Base-by-base conservation (phyloP, 1,284 basidiomycete genomes). In the Pseudozyma hubeiensis region DNA sequence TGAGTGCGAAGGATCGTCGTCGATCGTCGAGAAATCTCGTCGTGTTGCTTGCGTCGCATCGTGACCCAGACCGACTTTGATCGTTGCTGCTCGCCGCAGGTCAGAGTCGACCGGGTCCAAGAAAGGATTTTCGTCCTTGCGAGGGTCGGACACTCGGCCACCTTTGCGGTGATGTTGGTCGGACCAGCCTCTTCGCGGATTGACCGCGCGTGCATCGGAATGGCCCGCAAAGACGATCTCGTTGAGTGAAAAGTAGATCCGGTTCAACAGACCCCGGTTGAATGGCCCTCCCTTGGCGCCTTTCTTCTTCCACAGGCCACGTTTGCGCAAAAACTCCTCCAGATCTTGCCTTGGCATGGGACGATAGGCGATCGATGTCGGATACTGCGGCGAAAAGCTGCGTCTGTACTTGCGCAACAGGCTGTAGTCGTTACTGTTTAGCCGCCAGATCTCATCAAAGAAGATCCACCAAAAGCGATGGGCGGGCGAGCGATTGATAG, bases 401-500 rank as follows among this genome's bases (percentile, higher is more conserved):
- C 57, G 52, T 87, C 87, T 75, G 88, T 84, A 81, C 91, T 92
- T 69, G 89, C 86, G 67, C 90, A 87, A 90, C 89, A 91, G 50
- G 39, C 39, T 34, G 55, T 75, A 75, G 59, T 78, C 69, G 24
- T 40, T 54, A 34, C 48, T 63, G 58, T 81, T 82, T 41, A 67
- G 60, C 8, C 78, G 54, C 72, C 59, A 76, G 50, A 79, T 24
- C 83, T 89, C 76, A 65, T 92, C 91, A 90, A 91, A 93, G 77
- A 92, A 89, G 8, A 92, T 87, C 81, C 91, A 93, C 92, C 92
- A 93, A 90, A 91, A 93, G 1, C 89, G 88, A n/a, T 88, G 86
- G 0, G 89, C 84, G 67, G 87, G 86, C 1, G 88, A 88, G 0
- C 78, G 80, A 1, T 88, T 86, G 43, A 91, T 89, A n/a, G 86